Conservation (phyloP, 148 eudicot genomes). For the Spergularia marina region DNA sequence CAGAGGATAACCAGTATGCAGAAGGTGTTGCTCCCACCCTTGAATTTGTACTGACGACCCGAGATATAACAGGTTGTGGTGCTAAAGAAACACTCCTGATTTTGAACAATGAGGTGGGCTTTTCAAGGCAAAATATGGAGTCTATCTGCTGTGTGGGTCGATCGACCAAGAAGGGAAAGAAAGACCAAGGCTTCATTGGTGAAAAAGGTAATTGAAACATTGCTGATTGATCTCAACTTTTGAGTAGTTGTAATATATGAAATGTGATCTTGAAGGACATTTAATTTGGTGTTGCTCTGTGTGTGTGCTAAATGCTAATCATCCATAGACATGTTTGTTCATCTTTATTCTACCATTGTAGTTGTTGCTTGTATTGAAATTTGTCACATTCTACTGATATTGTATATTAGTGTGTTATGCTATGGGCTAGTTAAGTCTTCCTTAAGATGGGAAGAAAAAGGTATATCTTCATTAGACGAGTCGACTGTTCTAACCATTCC, state of each 20-base stretch:
- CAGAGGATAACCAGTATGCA: constrained; percentile 39
- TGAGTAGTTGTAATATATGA: no score
- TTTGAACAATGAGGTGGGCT: constrained; percentile 37
- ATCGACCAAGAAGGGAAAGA: constrained; percentile 35
- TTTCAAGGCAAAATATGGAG: constrained; percentile 33
- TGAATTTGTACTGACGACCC: constrained; percentile 31
- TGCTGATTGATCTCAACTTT: no score
- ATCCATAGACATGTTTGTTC: no score
- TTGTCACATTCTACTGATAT: no score
- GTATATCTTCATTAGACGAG: not conserved
- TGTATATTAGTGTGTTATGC: no score
- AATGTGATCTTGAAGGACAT: no score
- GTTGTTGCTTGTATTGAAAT: no score
- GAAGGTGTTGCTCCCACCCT: constrained; percentile 31
- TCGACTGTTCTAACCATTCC: not conserved
- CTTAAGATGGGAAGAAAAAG: not conserved
- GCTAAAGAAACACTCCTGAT: constrained; percentile 34
- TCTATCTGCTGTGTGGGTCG: constrained; percentile 38
- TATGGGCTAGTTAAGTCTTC: not conserved
- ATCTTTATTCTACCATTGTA: no score
- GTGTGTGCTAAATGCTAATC: no score
- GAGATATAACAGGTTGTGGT: constrained; percentile 32
- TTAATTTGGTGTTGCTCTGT: no score
- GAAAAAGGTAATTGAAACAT: constrained; percentile 30
- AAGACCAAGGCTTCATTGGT: constrained; percentile 32